These are phyloP conservation scores for Geranium rotundifolium DNA, from an alignment of 345 rosid genomes.

Conservation along the genomic window DNA sequence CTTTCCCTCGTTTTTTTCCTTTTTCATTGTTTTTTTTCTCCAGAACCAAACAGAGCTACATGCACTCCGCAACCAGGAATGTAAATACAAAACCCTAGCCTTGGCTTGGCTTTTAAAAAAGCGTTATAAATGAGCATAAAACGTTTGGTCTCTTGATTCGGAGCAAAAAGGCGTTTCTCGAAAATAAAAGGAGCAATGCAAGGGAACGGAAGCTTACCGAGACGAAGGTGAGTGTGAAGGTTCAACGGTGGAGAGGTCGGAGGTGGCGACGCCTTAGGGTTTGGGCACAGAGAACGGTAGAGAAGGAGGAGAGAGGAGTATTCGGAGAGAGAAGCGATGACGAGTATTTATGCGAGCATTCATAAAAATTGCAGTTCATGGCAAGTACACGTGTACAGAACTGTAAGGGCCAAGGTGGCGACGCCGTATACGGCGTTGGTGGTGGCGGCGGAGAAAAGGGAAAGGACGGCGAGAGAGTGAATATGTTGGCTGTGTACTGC, in stretches of 20 bases:
- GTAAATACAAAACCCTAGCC: not conserved
- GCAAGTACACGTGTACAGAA: conserved; percentile 10
- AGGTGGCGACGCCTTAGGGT: conserved; percentile 19
- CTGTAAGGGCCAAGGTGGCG: not conserved
- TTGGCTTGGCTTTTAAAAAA: too few species aligned
- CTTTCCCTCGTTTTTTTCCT: not conserved
- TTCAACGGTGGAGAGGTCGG: conserved; percentile 1
- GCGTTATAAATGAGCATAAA: not conserved
- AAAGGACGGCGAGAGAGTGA: too few species aligned
- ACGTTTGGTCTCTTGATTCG: not conserved
- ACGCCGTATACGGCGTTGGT: too few species aligned
- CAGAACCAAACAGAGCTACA: conserved; percentile 12
- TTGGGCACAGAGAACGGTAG: conserved; percentile 7
- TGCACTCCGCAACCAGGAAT: not conserved
- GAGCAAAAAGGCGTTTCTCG: not conserved
- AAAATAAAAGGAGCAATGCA: not conserved
- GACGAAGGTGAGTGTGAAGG: not conserved
- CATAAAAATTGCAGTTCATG: conserved; percentile 19
- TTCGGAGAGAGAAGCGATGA: conserved; percentile 1
- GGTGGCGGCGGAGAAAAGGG: too few species aligned
- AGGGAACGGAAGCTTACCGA: not conserved
- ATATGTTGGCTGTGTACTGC: too few species aligned
- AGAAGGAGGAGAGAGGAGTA: conserved; percentile 11
- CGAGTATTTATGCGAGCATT: conserved; percentile 12
- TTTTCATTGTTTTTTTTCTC: not conserved